These are phyloP conservation scores for Coelastrella sp. DNA, from an alignment of 139 green algal genomes.

Conservation along the genomic window DNA sequence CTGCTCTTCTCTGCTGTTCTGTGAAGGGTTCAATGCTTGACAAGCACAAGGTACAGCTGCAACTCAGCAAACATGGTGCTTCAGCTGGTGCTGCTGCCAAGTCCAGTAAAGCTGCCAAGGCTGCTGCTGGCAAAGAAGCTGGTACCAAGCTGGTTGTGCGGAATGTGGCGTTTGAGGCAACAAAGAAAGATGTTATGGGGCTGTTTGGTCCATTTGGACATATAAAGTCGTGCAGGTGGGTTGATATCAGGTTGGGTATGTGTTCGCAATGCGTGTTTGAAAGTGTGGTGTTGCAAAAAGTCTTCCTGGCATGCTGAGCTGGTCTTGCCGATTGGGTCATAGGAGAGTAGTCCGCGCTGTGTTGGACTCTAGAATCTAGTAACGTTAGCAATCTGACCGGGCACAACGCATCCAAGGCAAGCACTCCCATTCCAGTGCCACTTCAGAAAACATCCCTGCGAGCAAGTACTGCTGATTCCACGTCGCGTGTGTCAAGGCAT, in stretches of 20 bases:
- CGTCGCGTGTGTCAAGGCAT: no score
- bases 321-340: no score
- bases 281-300: no score
- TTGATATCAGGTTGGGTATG: not conserved
- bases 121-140: slow-evolving; percentile 8
- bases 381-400: no score
- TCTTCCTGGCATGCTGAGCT: no score
- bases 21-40: slow-evolving; percentile 87
- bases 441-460: no score
- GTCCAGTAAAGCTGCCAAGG: not conserved
- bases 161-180: slow-evolving; percentile 99
- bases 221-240: slow-evolving; percentile 81
- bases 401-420: no score
- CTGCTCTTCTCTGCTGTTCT: not conserved
- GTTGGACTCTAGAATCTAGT: no score
- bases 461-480: no score
- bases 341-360: no score
- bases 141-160: slow-evolving; percentile 93
- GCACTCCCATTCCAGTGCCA: no score
- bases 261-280: not conserved
- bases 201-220: slow-evolving; percentile 96
- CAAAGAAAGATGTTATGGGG: slow-evolving; percentile 89
- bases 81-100: slow-evolving; percentile 13
- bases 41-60: slow-evolving; percentile 91
- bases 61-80: slow-evolving; percentile 69